Conservation (phyloP, 1,139 yeast genomes). For the Lodderomyces jiufengensis region DNA sequence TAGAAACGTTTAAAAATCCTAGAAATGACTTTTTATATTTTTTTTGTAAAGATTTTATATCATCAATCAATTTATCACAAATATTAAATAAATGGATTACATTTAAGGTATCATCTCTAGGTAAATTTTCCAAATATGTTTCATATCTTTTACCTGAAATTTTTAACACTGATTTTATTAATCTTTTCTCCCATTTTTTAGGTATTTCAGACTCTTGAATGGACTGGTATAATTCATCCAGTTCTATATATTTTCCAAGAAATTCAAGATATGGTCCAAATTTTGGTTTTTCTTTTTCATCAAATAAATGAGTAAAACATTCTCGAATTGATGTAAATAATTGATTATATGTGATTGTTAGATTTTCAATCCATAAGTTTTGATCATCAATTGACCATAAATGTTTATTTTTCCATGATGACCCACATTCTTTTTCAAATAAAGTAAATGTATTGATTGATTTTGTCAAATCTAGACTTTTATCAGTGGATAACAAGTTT, state of each 20-base stretch:
- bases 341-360: constrained; percentile 47
- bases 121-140: constrained; percentile 47
- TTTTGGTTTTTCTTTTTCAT: constrained; percentile 51
- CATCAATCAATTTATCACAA: constrained; percentile 51
- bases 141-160: constrained; percentile 62
- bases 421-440: constrained; percentile 29
- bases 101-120: constrained; percentile 59
- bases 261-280: constrained; percentile 54
- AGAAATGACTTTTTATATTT: constrained; percentile 60
- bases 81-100: constrained; percentile 58
- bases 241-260: constrained; percentile 49
- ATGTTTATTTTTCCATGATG: constrained; percentile 33
- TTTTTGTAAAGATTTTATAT: constrained; percentile 53
- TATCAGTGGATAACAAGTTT: constrained; percentile 27
- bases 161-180: constrained; percentile 46
- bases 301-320: constrained; percentile 44
- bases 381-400: constrained; percentile 51
- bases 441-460: constrained; percentile 19
- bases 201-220: constrained; percentile 37
- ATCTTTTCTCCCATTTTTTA: constrained; percentile 49
- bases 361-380: constrained; percentile 48
- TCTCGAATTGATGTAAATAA: constrained; percentile 47
- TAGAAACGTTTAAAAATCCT: constrained; percentile 54
- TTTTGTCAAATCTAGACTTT: constrained; percentile 9
- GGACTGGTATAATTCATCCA: constrained; percentile 42